A percentile compares a stretch with the other conserved stretches of the same genome.
phyloP scores from a whole-genome alignment of 805 yeast species.

The Cyberlindnera maclurae region DNA sequence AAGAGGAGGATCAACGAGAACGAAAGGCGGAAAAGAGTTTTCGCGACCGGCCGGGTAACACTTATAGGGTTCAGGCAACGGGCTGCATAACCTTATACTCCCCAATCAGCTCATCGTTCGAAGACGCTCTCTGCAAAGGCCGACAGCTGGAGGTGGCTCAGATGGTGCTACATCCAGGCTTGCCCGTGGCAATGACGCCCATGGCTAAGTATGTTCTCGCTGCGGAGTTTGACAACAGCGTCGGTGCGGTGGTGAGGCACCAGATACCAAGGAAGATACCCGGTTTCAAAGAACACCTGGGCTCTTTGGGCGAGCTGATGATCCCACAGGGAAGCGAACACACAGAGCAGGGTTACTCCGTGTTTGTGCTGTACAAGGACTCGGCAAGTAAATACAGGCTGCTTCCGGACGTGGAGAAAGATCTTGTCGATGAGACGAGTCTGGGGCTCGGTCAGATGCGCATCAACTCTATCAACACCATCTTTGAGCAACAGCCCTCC shows the following conservation, averaged over 20 bases:
- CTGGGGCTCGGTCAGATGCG: slow-evolving; percentile 9
- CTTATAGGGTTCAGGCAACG: too few relatives aligned
- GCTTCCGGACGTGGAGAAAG: slow-evolving; percentile 16
- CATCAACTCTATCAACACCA: slow-evolving; percentile 16
- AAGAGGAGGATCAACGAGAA: too few relatives aligned
- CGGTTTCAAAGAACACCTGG: slow-evolving; percentile 28
- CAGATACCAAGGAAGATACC: slow-evolving; percentile 47
- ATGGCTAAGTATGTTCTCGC: slow-evolving; percentile 54
- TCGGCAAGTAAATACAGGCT: slow-evolving; percentile 14
- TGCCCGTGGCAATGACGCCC: slow-evolving; percentile 4
- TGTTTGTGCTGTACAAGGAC: slow-evolving; percentile 44
- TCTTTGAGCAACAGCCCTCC: slow-evolving; percentile 14
- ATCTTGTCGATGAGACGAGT: slow-evolving; percentile 10
- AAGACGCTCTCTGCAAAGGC: too few relatives aligned
- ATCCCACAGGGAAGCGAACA: slow-evolving; percentile 55
- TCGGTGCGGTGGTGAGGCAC: slow-evolving; percentile 59
- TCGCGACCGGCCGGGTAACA: too few relatives aligned
- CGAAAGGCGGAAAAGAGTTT: too few relatives aligned
- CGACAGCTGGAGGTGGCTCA: too few relatives aligned
- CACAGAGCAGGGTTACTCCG: slow-evolving; percentile 50
- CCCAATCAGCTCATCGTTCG: too few relatives aligned
- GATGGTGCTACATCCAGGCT: too few relatives aligned
- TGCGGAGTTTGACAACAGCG: slow-evolving; percentile 73
- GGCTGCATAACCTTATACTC: too few relatives aligned
- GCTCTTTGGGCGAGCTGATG: slow-evolving; percentile 46